A percentile compares a stretch with the other conserved stretches of the same genome.
These are phyloP conservation scores for Cyamopsis tetragonoloba DNA, from an alignment of 306 rosid species.

Conservation along the genomic window DNA sequence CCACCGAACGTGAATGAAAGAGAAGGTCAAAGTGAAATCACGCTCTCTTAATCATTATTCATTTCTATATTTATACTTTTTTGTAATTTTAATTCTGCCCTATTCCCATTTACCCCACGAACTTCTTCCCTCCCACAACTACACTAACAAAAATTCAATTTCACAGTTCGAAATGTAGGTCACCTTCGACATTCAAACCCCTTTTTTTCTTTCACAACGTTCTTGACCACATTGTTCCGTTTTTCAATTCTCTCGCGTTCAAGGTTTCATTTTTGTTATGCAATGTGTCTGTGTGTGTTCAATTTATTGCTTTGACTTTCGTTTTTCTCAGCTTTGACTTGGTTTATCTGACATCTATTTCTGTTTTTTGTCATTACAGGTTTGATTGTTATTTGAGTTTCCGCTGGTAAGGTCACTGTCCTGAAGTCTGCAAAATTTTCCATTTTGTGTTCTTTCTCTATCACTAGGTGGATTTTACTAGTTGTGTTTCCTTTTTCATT, in stretches of 20 bases:
- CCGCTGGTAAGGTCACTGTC: background rate
- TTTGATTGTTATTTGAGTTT: background rate
- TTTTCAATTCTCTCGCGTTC: conserved; percentile 3
- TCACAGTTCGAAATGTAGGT: background rate
- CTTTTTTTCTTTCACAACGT: background rate
- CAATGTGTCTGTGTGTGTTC: background rate
- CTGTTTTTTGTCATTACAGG: background rate
- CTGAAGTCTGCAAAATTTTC: too few relatives aligned
- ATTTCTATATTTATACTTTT: background rate
- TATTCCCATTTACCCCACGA: background rate
- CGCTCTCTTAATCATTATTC: background rate
- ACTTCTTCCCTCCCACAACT: background rate
- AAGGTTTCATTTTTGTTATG: background rate
- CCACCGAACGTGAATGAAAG: background rate
- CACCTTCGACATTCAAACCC: background rate
- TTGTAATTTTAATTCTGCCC: background rate
- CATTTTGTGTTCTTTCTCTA: background rate
- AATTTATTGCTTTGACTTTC: background rate
- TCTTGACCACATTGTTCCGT: background rate
- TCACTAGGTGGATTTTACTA: too few relatives aligned
- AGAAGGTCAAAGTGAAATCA: background rate
- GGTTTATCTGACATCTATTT: background rate
- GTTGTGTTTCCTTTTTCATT: too few relatives aligned
- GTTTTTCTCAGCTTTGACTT: background rate
- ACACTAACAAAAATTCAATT: background rate